These are phyloP conservation scores for Neurospora tetrasperma DNA, from an alignment of 495 filamentous ascomycete species.

Conservation along the genomic window DNA sequence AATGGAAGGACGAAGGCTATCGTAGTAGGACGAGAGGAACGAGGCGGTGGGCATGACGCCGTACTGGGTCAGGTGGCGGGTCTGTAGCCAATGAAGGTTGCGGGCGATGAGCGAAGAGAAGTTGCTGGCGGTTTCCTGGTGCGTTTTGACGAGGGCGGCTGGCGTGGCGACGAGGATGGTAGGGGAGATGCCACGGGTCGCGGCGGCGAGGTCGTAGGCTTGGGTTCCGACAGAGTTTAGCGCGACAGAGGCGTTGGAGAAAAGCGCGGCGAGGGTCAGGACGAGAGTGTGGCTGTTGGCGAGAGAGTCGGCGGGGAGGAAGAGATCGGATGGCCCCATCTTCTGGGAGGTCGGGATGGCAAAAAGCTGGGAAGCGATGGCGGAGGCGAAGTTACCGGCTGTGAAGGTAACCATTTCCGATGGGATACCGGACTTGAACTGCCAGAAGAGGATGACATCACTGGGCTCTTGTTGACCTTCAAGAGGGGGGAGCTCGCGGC, in stretches of 20 bases:
- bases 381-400: slow-evolving; percentile 70
- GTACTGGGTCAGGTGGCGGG: slow-evolving; percentile 50
- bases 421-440: slow-evolving; percentile 34
- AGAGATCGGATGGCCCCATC: slow-evolving; percentile 61
- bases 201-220: slow-evolving; percentile 57
- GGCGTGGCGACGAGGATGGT: slow-evolving; percentile 78
- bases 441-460: slow-evolving; percentile 53
- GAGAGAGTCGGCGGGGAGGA: slow-evolving; percentile 81
- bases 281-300: slow-evolving; percentile 68
- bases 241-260: slow-evolving; percentile 72
- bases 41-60: slow-evolving; percentile 65
- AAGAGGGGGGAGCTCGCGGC: slow-evolving; percentile 33
- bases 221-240: slow-evolving; percentile 76
- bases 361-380: slow-evolving; percentile 64
- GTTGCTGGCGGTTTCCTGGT: slow-evolving; percentile 38
- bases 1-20: slow-evolving; percentile 44
- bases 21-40: slow-evolving; percentile 52
- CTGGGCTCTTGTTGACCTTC: slow-evolving; percentile 38
- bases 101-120: slow-evolving; percentile 36
- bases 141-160: slow-evolving; percentile 56
- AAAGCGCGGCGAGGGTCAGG: slow-evolving; percentile 73
- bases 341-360: slow-evolving; percentile 64
- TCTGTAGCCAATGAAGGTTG: slow-evolving; percentile 53
- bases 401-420: slow-evolving; percentile 70
- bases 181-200: slow-evolving; percentile 62